These are phyloP conservation scores for Canavalia gladiata DNA, from an alignment of 306 rosid species.

Conservation along the genomic window DNA sequence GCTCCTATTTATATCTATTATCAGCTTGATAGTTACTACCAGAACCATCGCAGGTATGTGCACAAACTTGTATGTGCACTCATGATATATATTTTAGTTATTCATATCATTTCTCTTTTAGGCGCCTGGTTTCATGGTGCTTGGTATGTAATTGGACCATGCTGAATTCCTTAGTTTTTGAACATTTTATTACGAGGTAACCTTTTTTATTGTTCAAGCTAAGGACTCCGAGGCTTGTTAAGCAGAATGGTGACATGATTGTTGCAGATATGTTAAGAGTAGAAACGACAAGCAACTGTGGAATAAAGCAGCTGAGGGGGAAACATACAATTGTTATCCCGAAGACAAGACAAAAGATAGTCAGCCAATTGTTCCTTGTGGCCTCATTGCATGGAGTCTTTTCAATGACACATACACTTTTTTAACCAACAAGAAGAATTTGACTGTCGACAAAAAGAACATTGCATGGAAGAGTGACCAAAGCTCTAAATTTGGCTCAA, in stretches of 20 bases:
- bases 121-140: too few species aligned
- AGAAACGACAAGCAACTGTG: constrained; percentile 75
- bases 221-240: too few species aligned
- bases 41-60: constrained; percentile 87
- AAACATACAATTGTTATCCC: constrained; percentile 42
- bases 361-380: constrained; percentile 84
- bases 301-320: constrained; percentile 47
- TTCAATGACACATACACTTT: constrained; percentile 87
- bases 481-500: constrained; percentile 65
- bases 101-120: too few species aligned
- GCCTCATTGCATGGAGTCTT: constrained; percentile 93
- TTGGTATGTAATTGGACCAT: too few species aligned
- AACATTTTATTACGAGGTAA: too few species aligned
- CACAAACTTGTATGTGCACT: too few species aligned
- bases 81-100: too few species aligned
- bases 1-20: constrained; percentile 80
- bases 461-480: constrained; percentile 87
- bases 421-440: constrained; percentile 56
- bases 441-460: constrained; percentile 68
- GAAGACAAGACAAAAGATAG: constrained; percentile 38
- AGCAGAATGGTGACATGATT: background rate
- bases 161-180: too few species aligned
- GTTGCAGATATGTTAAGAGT: constrained; percentile 82
- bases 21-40: constrained; percentile 84
- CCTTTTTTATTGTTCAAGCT: too few species aligned